Percentiles rank a stretch among this genome's conserved stretches.
Conservation (phyloP, 441 rosid genomes). For the Kokia cookei region DNA sequence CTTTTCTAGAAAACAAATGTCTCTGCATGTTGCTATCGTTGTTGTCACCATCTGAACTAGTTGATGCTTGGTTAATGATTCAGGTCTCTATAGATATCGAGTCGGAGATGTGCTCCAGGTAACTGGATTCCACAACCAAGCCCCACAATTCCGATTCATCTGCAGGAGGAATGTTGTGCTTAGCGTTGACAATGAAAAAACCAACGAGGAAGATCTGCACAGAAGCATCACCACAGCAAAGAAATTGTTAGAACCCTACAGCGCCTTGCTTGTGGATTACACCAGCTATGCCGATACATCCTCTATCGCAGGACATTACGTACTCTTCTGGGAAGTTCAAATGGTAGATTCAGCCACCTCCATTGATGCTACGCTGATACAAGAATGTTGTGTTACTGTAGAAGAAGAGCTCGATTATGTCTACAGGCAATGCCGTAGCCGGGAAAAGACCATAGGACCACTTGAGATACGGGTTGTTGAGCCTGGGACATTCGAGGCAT, state of each 20-base stretch:
- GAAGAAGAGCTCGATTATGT: constrained; percentile 80
- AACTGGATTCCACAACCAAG: constrained; percentile 69
- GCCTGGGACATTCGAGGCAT: constrained; percentile 56
- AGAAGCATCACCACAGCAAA: constrained; percentile 66
- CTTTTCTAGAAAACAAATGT: not conserved
- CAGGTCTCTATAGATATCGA: constrained; percentile 71
- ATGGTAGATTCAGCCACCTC: constrained; percentile 8
- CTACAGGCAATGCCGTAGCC: constrained; percentile 68
- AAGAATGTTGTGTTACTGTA: constrained; percentile 67
- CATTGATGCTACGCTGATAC: constrained; percentile 33
- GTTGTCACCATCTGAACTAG: constrained; percentile 1
- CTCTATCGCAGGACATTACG: constrained; percentile 81
- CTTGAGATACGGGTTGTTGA: constrained; percentile 78
- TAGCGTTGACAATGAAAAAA: constrained; percentile 88
- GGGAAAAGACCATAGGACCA: constrained; percentile 66
- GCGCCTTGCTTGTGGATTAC: constrained; percentile 68
- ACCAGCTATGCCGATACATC: constrained; percentile 83
- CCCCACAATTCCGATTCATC: constrained; percentile 85
- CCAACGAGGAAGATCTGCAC: constrained; percentile 90
- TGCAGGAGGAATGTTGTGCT: constrained; percentile 88
- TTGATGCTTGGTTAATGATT: not conserved
- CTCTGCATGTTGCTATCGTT: not conserved
- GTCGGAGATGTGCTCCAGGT: constrained; percentile 90
- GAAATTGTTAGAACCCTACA: constrained; percentile 50
- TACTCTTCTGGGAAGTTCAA: constrained; percentile 78